A percentile compares a stretch with the other conserved stretches of the same genome.
These are phyloP conservation scores for Triangularia setosa DNA, from an alignment of 2,329 filamentous ascomycete species.

Conservation along the genomic window DNA sequence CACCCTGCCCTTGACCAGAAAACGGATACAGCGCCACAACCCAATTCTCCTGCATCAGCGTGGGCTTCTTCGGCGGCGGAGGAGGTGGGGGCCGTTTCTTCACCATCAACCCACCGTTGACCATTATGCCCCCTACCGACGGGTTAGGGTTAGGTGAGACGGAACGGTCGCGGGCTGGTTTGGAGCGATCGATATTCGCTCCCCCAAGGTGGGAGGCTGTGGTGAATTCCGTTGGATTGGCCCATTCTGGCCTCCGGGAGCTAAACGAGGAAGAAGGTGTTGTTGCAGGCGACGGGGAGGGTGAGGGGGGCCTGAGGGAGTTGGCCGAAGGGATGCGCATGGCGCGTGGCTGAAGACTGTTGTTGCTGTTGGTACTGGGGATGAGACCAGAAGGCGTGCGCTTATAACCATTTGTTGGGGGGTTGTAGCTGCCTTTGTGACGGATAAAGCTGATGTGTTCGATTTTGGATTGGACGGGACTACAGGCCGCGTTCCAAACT, in stretches of 20 bases:
- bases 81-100: conserved; percentile 76
- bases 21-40: conserved; percentile 76
- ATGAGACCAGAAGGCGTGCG: conserved; percentile 43
- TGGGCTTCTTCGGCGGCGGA: conserved; percentile 58
- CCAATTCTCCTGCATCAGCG: conserved; percentile 49
- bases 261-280: conserved; percentile 28
- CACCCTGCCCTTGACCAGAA: conserved; percentile 62
- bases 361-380: conserved; percentile 26
- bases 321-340: conserved; percentile 32
- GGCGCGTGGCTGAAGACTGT: conserved; percentile 29
- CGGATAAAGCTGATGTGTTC: conserved; percentile 63
- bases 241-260: conserved; percentile 32
- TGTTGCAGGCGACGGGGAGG: conserved; percentile 21
- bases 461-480: conserved; percentile 59
- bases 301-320: conserved; percentile 14
- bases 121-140: neutral
- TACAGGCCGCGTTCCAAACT: conserved; percentile 61
- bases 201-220: conserved; percentile 41
- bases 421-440: conserved; percentile 25
- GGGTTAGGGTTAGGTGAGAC: conserved; percentile 31
- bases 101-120: neutral
- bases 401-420: conserved; percentile 35
- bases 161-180: conserved; percentile 23
- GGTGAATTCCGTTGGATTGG: conserved; percentile 43
- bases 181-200: conserved; percentile 26